phyloP scores from a whole-genome alignment of 1,284 basidiomycete genomes.

The Sanguinoderma infundibulare region DNA sequence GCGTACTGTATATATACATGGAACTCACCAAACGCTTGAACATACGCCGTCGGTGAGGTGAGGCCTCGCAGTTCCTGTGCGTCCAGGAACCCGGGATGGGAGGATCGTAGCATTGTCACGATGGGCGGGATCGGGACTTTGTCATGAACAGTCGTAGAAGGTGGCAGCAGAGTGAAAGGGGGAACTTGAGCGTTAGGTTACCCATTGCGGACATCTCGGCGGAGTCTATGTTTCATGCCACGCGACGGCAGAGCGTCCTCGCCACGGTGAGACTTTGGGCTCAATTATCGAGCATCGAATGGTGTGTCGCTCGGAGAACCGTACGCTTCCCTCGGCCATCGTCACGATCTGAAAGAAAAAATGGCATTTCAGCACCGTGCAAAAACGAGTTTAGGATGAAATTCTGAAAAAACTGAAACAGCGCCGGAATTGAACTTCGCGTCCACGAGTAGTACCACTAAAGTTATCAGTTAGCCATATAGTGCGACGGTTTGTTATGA shows the following conservation, averaged over 20 bases:
- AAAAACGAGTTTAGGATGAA: neutral
- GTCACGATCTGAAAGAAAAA: neutral
- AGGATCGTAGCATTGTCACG: neutral
- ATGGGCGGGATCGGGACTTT: neutral
- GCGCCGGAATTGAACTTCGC: neutral
- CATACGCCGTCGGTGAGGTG: constrained; percentile 7
- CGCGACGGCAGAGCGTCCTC: neutral
- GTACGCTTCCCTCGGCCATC: neutral
- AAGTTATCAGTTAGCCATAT: no score
- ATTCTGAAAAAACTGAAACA: neutral
- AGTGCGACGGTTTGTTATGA: neutral
- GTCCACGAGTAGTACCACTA: neutral
- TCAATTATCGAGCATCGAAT: neutral
- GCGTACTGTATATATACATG: constrained; percentile 15
- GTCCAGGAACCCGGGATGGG: neutral
- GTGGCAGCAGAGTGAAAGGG: neutral
- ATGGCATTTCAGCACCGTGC: neutral
- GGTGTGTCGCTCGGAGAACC: neutral
- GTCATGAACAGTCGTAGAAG: neutral
- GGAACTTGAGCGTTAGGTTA: neutral
- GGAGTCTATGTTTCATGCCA: neutral
- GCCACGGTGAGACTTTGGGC: neutral
- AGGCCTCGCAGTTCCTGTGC: neutral
- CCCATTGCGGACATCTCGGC: neutral
- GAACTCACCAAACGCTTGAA: neutral